These are phyloP conservation scores for Lachnellula hyalina DNA, from an alignment of 2,329 filamentous ascomycete genomes.

Conservation along the genomic window DNA sequence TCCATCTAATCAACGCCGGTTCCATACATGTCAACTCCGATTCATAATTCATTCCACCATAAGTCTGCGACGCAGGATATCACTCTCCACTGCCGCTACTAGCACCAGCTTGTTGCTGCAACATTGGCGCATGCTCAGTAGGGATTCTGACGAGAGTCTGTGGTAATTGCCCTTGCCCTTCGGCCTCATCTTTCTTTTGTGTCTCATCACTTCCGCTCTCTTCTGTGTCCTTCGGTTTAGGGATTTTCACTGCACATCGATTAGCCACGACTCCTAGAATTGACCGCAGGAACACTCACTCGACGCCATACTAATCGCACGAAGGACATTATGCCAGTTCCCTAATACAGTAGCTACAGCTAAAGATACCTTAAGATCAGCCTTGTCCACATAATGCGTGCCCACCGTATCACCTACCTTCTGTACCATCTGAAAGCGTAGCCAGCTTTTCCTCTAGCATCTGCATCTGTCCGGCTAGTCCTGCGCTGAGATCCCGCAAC, in stretches of 20 bases:
- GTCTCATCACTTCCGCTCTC: slow-evolving; percentile 38
- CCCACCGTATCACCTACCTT: slow-evolving; percentile 43
- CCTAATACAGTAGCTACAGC: slow-evolving; percentile 78
- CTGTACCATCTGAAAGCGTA: slow-evolving; percentile 75
- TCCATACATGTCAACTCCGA: background rate
- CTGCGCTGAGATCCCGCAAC: slow-evolving; percentile 71
- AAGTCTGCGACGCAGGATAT: background rate
- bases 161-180: slow-evolving; percentile 49
- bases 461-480: slow-evolving; percentile 77
- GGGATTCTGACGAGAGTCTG: slow-evolving; percentile 82
- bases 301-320: slow-evolving; percentile 82
- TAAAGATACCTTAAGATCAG: slow-evolving; percentile 31
- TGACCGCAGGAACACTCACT: slow-evolving; percentile 45
- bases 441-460: slow-evolving; percentile 69
- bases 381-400: background rate
- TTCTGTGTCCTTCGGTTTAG: slow-evolving; percentile 47
- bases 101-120: slow-evolving; percentile 39
- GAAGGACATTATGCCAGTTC: slow-evolving; percentile 83
- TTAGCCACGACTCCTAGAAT: slow-evolving; percentile 10
- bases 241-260: slow-evolving; percentile 56
- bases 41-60: slow-evolving; percentile 6
- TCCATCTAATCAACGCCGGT: slow-evolving; percentile 10
- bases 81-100: slow-evolving; percentile 12
- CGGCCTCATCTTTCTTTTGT: slow-evolving; percentile 33
- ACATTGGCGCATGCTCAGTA: slow-evolving; percentile 65